These are phyloP conservation scores for Taiozyma sp. DNA, from an alignment of 1,139 yeast genomes.

Conservation along the genomic window DNA sequence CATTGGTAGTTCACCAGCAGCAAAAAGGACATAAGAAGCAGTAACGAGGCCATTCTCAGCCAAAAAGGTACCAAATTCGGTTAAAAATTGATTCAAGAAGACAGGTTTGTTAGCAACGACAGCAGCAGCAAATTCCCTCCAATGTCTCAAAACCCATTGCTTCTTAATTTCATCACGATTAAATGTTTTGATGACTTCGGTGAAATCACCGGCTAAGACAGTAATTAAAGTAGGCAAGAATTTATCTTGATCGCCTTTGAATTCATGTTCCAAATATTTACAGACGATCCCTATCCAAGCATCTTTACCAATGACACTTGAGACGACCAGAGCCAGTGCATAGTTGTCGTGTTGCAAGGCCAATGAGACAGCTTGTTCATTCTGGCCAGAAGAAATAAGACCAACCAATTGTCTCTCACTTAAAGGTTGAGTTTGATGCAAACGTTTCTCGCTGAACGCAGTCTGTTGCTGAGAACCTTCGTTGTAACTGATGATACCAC, in stretches of 20 bases:
- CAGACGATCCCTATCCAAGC: conserved; percentile 55
- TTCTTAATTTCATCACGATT: conserved; percentile 34
- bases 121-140: conserved; percentile 46
- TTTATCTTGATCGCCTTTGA: conserved; percentile 40
- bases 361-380: conserved; percentile 57
- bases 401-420: conserved; percentile 21
- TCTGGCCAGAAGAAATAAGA: conserved; percentile 43
- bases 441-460: conserved; percentile 2
- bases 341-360: conserved; percentile 66
- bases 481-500: conserved; percentile 15
- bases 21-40: conserved; percentile 42
- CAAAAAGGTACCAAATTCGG: conserved; percentile 50
- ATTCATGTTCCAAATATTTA: conserved; percentile 40
- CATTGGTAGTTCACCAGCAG: conserved; percentile 46
- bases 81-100: conserved; percentile 39
- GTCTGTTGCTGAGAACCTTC: conserved; percentile 5
- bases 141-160: conserved; percentile 45
- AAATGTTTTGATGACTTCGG: conserved; percentile 46
- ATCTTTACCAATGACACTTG: conserved; percentile 59
- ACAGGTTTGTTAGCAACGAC: conserved; percentile 36
- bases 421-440: conserved; percentile 9
- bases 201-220: conserved; percentile 58
- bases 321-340: conserved; percentile 71
- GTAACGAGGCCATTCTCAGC: conserved; percentile 31
- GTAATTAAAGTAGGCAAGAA: conserved; percentile 60